Percentiles rank a stretch among this genome's conserved stretches.
Conservation (phyloP, 2,329 filamentous ascomycete genomes). For the Colletotrichum zoysiae region DNA sequence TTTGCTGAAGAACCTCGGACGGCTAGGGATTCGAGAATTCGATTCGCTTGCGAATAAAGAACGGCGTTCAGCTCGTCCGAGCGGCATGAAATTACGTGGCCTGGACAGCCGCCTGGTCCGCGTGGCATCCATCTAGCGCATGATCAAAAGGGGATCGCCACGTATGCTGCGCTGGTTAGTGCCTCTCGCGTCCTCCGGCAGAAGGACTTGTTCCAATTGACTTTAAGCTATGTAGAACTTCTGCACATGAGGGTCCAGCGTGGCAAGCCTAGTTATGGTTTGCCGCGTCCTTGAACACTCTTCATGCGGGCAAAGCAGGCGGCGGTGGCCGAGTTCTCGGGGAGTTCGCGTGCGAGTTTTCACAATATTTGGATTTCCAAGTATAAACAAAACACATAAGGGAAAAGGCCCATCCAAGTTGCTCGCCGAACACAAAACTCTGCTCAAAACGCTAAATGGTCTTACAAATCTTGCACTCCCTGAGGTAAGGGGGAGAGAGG, state of each 20-base stretch:
- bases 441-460: not conserved
- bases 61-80: conserved; percentile 10
- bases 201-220: not conserved
- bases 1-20: not conserved
- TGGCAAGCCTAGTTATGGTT: not conserved
- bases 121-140: conserved; percentile 5
- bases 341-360: too few species aligned
- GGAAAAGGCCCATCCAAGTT: not conserved
- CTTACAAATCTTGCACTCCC: not conserved
- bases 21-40: not conserved
- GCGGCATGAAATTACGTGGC: conserved; percentile 7
- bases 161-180: not conserved
- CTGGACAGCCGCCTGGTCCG: not conserved
- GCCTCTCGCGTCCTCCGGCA: not conserved
- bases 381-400: too few species aligned
- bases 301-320: not conserved
- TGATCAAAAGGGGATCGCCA: not conserved
- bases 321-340: too few species aligned
- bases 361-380: not conserved
- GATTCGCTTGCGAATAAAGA: not conserved
- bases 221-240: not conserved
- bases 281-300: not conserved
- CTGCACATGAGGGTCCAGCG: not conserved
- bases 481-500: too few species aligned
- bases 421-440: not conserved